Conservation (phyloP, 345 rosid genomes). For the Citrus medica region DNA sequence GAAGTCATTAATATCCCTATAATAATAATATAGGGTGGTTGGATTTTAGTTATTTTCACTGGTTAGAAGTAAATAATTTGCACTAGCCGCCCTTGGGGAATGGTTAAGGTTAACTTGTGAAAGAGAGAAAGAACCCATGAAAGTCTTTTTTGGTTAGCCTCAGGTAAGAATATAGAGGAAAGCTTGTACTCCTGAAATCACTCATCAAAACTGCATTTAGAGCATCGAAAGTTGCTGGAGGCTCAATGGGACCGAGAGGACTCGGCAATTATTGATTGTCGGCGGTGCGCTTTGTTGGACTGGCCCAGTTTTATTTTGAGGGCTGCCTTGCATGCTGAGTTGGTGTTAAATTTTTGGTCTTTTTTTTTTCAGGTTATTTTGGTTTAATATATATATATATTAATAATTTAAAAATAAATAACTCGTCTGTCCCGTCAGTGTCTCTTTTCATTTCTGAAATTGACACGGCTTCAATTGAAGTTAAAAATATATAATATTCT, state of each 20-base stretch:
- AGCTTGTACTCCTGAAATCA: background rate
- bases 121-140: background rate
- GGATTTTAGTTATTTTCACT: no score
- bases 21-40: background rate
- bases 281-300: background rate
- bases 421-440: no score
- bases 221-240: slow-evolving; percentile 1
- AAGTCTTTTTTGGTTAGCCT: background rate
- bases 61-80: background rate
- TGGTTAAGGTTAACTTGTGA: background rate
- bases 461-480: no score
- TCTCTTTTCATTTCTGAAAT: no score
- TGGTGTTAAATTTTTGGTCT: no score
- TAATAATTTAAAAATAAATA: no score
- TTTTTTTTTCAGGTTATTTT: no score
- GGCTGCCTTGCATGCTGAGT: no score
- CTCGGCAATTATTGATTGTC: background rate
- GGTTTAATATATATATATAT: no score
- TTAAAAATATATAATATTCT: no score
- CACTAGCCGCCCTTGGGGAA: background rate
- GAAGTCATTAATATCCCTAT: background rate
- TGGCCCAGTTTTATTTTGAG: background rate
- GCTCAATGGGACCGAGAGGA: background rate
- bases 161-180: no score
- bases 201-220: background rate